Evolutionary conservation across 2,329 filamentous ascomycete species (phyloP).

Genomic region (Fusarium mexicanum): DNA sequence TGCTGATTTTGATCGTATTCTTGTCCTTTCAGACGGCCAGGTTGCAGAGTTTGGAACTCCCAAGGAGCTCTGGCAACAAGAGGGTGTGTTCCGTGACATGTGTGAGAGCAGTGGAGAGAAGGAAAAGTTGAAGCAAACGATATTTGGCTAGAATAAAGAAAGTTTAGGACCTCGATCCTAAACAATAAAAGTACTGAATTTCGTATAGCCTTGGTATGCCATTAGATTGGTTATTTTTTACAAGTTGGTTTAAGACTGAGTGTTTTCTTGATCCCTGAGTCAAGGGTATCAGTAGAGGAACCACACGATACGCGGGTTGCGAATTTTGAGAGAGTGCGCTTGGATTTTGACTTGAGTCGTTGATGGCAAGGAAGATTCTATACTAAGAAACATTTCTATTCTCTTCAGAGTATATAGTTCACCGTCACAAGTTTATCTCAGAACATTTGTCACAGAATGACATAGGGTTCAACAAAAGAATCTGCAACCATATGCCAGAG

Average conservation of each 20-base stretch:
- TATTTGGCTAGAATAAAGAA: constrained; percentile 43
- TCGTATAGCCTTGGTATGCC: background rate
- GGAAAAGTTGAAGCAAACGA: constrained; percentile 60
- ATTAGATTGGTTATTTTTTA: background rate
- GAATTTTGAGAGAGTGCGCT: background rate
- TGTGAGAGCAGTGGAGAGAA: constrained; percentile 69
- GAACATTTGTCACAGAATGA: background rate
- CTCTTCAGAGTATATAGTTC: background rate
- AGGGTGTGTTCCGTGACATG: constrained; percentile 70
- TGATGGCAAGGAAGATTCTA: background rate
- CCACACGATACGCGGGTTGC: background rate
- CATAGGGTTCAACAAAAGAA: background rate
- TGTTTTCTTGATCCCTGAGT: background rate
- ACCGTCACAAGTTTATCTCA: background rate
- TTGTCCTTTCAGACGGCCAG: constrained; percentile 74
- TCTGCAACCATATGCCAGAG: background rate
- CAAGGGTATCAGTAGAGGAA: background rate
- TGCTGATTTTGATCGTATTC: constrained; percentile 78
- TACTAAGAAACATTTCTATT: background rate
- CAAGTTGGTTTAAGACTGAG: background rate
- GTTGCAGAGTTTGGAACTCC: constrained; percentile 76
- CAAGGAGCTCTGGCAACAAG: constrained; percentile 66
- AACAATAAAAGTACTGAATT: background rate
- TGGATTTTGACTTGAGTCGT: background rate
- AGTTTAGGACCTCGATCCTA: background rate